Evolutionary conservation across 2,329 filamentous ascomycete species (phyloP).

Genomic region (Sclerotinia trifoliorum): DNA sequence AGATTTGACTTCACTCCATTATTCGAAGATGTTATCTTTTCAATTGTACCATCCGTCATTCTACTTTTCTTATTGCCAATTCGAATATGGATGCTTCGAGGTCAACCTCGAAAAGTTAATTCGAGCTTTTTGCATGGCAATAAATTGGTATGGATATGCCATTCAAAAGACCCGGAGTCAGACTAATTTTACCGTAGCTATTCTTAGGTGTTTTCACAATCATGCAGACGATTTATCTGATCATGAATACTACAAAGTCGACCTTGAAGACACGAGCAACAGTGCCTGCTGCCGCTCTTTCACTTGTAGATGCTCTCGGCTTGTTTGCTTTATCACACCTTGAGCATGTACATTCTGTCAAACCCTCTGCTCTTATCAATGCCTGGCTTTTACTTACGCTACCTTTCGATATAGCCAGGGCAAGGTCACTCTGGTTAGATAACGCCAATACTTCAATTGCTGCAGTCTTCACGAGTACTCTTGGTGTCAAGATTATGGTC

Average conservation of each 20-base stretch:
- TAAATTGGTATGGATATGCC: constrained; percentile 29
- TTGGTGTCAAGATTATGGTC: constrained; percentile 41
- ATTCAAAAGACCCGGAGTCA: neutral
- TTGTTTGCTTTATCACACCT: constrained; percentile 31
- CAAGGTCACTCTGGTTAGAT: constrained; percentile 33
- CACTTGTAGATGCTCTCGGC: constrained; percentile 28
- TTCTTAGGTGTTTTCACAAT: constrained; percentile 32
- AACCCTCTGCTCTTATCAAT: constrained; percentile 33
- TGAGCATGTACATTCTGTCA: constrained; percentile 34
- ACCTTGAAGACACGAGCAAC: constrained; percentile 26
- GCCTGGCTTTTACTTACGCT: constrained; percentile 34
- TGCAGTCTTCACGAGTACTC: constrained; percentile 41
- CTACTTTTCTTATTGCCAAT: constrained; percentile 29
- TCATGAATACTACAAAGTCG: constrained; percentile 23
- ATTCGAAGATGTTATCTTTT: constrained; percentile 33
- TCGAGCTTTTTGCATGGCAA: constrained; percentile 29
- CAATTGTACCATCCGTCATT: constrained; percentile 29
- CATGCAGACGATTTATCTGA: constrained; percentile 28
- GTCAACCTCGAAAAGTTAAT: constrained; percentile 31
- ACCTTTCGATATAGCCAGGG: constrained; percentile 32
- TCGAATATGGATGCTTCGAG: constrained; percentile 26
- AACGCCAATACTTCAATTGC: constrained; percentile 37
- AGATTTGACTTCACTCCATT: constrained; percentile 36
- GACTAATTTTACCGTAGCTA: constrained; percentile 31
- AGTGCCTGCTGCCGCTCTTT: constrained; percentile 28